Conservation (phyloP, 2,329 filamentous ascomycete species). For the Fusarium albosuccineum region DNA sequence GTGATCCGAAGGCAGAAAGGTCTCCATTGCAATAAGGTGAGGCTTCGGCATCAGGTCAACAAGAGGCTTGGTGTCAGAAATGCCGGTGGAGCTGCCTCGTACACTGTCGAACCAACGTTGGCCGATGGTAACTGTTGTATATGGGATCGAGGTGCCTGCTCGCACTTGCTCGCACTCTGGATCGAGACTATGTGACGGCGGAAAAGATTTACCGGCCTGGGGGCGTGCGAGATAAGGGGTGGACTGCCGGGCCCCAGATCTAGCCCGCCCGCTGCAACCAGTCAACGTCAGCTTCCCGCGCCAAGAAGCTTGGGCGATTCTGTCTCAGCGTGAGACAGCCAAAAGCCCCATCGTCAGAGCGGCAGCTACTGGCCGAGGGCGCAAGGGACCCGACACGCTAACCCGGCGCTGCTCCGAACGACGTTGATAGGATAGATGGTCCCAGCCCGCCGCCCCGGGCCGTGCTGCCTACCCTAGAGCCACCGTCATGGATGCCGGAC, state of each 20-base stretch:
- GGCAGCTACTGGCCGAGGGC: slow-evolving; percentile 7
- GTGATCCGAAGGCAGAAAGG: slow-evolving; percentile 14
- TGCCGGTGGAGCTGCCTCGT: slow-evolving; percentile 34
- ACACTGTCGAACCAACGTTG: slow-evolving; percentile 25
- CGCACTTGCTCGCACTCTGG: not conserved
- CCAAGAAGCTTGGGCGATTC: slow-evolving; percentile 28
- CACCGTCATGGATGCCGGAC: too few relatives aligned
- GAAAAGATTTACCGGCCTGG: slow-evolving; percentile 34
- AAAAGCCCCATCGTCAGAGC: slow-evolving; percentile 14
- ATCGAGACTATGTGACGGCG: slow-evolving; percentile 4
- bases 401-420: too few relatives aligned
- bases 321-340: slow-evolving; percentile 18
- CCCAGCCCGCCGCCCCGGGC: not conserved
- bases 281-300: slow-evolving; percentile 23
- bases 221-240: slow-evolving; percentile 20
- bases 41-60: slow-evolving; percentile 34
- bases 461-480: too few relatives aligned
- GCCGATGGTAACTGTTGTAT: too few relatives aligned
- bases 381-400: not conserved
- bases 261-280: slow-evolving; percentile 8
- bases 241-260: not conserved
- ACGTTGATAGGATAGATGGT: not conserved
- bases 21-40: slow-evolving; percentile 7
- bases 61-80: slow-evolving; percentile 33
- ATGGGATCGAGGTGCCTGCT: too few relatives aligned